These are phyloP conservation scores for Blakeslea trispora DNA, from an alignment of 371 early-diverging fungal species.

Conservation along the genomic window DNA sequence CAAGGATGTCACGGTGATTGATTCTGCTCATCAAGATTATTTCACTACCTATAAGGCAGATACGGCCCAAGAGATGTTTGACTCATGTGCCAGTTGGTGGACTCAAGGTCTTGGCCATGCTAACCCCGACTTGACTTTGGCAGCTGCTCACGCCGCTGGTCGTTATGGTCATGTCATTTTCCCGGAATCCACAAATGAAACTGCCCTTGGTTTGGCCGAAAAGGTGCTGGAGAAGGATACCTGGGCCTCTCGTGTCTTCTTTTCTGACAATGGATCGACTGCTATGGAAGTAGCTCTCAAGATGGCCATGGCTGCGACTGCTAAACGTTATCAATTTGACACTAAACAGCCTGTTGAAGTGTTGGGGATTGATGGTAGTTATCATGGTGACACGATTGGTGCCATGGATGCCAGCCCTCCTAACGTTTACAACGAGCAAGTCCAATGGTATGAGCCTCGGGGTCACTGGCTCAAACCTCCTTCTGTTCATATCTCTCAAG, in stretches of 20 bases:
- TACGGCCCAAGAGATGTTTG: slow-evolving; percentile 53
- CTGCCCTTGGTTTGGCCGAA: slow-evolving; percentile 68
- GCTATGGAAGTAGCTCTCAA: slow-evolving; percentile 85
- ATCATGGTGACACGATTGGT: slow-evolving; percentile 89
- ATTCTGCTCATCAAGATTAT: slow-evolving; percentile 74
- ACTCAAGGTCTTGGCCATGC: slow-evolving; percentile 84
- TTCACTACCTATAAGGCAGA: slow-evolving; percentile 53
- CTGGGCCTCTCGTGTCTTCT: slow-evolving; percentile 80
- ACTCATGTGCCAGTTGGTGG: slow-evolving; percentile 87
- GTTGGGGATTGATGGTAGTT: slow-evolving; percentile 74
- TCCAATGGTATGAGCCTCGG: slow-evolving; percentile 76
- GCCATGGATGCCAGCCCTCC: slow-evolving; percentile 83
- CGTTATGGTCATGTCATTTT: slow-evolving; percentile 87
- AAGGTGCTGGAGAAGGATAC: slow-evolving; percentile 63
- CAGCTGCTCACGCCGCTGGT: slow-evolving; percentile 73
- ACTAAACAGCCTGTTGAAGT: slow-evolving; percentile 56
- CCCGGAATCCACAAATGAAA: slow-evolving; percentile 78
- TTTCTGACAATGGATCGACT: slow-evolving; percentile 81
- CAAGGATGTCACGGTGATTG: slow-evolving; percentile 72
- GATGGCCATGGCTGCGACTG: slow-evolving; percentile 68
- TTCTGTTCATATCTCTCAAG: slow-evolving; percentile 62
- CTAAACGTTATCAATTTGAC: slow-evolving; percentile 44
- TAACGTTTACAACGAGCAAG: slow-evolving; percentile 73
- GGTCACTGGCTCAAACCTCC: slow-evolving; percentile 83
- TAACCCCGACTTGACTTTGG: slow-evolving; percentile 58